Conservation (phyloP, 495 filamentous ascomycete genomes). For the Xylaria telfairii region DNA sequence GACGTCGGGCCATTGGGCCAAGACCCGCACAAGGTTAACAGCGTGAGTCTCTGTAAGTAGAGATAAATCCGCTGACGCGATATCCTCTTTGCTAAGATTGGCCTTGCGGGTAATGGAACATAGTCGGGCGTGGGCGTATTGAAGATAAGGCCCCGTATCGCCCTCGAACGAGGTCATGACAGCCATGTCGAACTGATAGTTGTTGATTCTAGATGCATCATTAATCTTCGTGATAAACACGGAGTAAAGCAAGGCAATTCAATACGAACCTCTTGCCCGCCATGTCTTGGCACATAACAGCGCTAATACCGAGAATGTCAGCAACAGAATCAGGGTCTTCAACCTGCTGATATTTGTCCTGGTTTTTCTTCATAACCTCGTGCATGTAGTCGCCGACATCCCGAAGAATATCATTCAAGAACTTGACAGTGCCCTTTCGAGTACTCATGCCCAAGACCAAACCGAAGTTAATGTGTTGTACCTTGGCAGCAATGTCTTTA, state of each 20-base stretch:
- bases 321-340: conserved; percentile 60
- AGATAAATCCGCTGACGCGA: conserved; percentile 62
- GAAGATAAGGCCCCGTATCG: conserved; percentile 72
- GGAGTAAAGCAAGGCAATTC: neutral
- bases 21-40: conserved; percentile 62
- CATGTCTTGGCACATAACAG: conserved; percentile 72
- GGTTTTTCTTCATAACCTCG: conserved; percentile 68
- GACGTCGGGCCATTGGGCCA: conserved; percentile 70
- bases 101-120: conserved; percentile 65
- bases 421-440: conserved; percentile 60
- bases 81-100: conserved; percentile 56
- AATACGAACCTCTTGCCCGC: conserved; percentile 62
- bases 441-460: conserved; percentile 68
- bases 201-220: conserved; percentile 56
- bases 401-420: conserved; percentile 65
- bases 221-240: conserved; percentile 10
- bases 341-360: conserved; percentile 64
- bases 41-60: conserved; percentile 66
- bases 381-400: conserved; percentile 70
- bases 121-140: conserved; percentile 71
- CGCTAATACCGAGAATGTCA: conserved; percentile 65
- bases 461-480: conserved; percentile 69
- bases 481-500: conserved; percentile 61
- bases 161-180: conserved; percentile 74
- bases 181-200: conserved; percentile 68